phyloP scores from a whole-genome alignment of 2,329 filamentous ascomycete species.

The Trichothecium sympodiale region DNA sequence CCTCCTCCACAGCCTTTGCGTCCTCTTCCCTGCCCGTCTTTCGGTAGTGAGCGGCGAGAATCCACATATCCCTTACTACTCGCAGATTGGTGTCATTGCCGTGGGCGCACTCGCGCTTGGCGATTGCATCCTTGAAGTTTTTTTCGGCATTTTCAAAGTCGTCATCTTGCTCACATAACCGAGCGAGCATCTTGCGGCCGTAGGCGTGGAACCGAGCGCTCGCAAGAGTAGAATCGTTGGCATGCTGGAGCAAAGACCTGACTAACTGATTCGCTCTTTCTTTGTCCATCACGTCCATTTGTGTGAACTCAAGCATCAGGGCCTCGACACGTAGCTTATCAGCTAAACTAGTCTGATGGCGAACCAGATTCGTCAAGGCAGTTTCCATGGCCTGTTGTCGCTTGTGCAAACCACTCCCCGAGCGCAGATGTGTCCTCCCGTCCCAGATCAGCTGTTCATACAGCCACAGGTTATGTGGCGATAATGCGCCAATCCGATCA shows the following conservation, averaged over 20 bases:
- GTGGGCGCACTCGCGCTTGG: conserved; percentile 23
- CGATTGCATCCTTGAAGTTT: conserved; percentile 20
- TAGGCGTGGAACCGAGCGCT: conserved; percentile 25
- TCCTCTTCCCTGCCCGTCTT: conserved; percentile 16
- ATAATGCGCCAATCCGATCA: conserved; percentile 16
- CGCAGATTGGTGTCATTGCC: conserved; percentile 21
- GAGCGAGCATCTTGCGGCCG: conserved; percentile 25
- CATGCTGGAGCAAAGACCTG: conserved; percentile 15
- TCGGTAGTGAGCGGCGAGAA: conserved; percentile 21
- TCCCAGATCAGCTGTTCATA: conserved; percentile 28
- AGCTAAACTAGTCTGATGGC: not conserved
- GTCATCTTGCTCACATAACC: conserved; percentile 19
- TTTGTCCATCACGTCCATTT: conserved; percentile 24
- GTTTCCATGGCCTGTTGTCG: conserved; percentile 16
- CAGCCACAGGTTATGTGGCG: conserved; percentile 21
- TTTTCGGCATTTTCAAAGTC: conserved; percentile 20
- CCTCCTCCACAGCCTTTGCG: conserved; percentile 16
- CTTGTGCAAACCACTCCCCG: conserved; percentile 17
- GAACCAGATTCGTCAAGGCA: conserved; percentile 13
- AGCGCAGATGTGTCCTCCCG: conserved; percentile 21
- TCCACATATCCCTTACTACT: conserved; percentile 27
- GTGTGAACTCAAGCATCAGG: conserved; percentile 23
- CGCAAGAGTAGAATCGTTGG: conserved; percentile 13
- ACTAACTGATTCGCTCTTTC: conserved; percentile 19
- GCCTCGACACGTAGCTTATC: conserved; percentile 20